These are phyloP conservation scores for Calonectria pauciramosa DNA, from an alignment of 2,329 filamentous ascomycete genomes.

Conservation along the genomic window DNA sequence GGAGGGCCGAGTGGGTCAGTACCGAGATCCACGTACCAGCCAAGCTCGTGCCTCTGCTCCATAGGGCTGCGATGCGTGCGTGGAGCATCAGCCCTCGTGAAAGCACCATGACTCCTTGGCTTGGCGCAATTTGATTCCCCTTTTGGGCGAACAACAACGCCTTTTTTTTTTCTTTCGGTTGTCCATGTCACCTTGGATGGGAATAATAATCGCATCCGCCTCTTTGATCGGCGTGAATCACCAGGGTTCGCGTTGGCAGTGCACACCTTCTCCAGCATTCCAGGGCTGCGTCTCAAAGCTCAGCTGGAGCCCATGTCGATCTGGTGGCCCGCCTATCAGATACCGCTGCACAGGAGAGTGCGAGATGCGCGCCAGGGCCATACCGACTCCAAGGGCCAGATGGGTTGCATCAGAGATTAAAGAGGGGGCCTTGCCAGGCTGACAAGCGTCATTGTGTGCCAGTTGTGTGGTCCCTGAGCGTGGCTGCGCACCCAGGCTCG, in stretches of 20 bases:
- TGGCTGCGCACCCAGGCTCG: conserved; percentile 1
- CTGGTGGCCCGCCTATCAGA: neutral
- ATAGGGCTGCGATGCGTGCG: neutral
- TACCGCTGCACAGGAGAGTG: neutral
- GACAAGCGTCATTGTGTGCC: conserved; percentile 7
- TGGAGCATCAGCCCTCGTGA: neutral
- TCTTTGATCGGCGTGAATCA: neutral
- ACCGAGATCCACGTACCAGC: neutral
- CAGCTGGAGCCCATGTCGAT: neutral
- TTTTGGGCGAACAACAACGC: neutral
- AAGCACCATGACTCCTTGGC: neutral
- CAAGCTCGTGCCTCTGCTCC: neutral
- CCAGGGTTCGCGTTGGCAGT: neutral
- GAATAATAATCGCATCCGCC: neutral
- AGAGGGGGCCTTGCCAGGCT: conserved; percentile 4
- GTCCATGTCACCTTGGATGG: neutral
- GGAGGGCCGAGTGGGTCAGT: neutral
- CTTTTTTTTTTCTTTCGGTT: neutral
- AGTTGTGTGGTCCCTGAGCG: conserved; percentile 1
- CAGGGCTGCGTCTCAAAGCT: neutral
- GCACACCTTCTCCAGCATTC: neutral
- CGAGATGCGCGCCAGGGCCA: neutral
- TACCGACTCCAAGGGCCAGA: neutral
- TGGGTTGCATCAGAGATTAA: neutral
- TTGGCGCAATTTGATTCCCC: neutral